These are phyloP conservation scores for Penicillium freii DNA, from an alignment of 2,329 filamentous ascomycete genomes.

Conservation along the genomic window DNA sequence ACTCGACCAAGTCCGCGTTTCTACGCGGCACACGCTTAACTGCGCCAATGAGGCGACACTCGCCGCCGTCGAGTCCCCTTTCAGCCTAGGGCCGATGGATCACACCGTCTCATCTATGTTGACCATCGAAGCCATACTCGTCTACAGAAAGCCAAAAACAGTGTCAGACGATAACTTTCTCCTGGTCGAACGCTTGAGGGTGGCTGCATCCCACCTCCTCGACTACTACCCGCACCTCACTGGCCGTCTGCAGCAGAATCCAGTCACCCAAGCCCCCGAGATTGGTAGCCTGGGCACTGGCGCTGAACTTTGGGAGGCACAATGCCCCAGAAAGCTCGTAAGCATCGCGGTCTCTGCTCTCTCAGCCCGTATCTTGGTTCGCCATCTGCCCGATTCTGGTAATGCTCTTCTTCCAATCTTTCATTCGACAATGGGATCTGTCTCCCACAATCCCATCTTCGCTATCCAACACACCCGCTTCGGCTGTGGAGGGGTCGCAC, in stretches of 20 bases:
- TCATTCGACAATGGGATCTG: not conserved
- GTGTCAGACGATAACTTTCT: not conserved
- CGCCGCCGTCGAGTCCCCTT: not conserved
- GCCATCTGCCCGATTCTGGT: not conserved
- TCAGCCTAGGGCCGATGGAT: constrained; percentile 2
- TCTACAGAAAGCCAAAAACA: not conserved
- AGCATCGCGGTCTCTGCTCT: not conserved
- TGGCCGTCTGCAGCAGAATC: not conserved
- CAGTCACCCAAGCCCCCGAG: not conserved
- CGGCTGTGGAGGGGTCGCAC: constrained; percentile 4
- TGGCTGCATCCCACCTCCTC: not conserved
- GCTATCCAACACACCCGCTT: constrained; percentile 9
- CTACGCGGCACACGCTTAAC: constrained; percentile 5
- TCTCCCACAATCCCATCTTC: not conserved
- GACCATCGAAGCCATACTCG: not conserved
- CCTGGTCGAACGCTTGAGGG: not conserved
- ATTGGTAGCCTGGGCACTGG: not conserved
- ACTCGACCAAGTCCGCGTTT: not conserved
- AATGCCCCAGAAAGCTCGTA: not conserved
- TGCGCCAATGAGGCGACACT: constrained; percentile 4
- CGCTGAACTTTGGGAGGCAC: constrained; percentile 4
- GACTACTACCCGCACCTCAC: constrained; percentile 9
- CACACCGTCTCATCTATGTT: not conserved
- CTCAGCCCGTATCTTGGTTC: not conserved
- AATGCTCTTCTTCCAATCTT: constrained; percentile 1